Conservation (phyloP, 257 asterid species). For the Euphrasia confusa region DNA sequence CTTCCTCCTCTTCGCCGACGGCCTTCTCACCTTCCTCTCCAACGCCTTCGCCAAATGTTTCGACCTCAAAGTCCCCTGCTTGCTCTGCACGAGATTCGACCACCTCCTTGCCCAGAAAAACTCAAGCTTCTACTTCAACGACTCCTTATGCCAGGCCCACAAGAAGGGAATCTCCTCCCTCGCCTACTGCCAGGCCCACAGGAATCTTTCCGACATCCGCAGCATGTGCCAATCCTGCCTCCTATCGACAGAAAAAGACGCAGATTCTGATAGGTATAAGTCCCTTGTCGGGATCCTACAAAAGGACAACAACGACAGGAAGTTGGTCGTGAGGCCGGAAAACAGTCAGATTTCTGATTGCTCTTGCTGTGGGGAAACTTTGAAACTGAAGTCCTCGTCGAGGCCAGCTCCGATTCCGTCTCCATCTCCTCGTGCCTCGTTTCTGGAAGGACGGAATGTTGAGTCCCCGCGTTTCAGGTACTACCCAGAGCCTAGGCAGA, state of each 20-base stretch:
- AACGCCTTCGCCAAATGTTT: slow-evolving; percentile 60
- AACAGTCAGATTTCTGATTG: slow-evolving; percentile 39
- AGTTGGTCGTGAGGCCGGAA: slow-evolving; percentile 18
- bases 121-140: slow-evolving; percentile 54
- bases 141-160: slow-evolving; percentile 76
- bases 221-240: slow-evolving; percentile 72
- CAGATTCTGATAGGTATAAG: slow-evolving; percentile 38
- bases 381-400: slow-evolving; percentile 37
- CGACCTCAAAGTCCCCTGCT: slow-evolving; percentile 58
- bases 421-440: slow-evolving; percentile 68
- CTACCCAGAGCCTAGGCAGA: slow-evolving; percentile 52
- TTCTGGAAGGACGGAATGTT: slow-evolving; percentile 30
- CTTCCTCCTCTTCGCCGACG: slow-evolving; percentile 58
- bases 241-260: slow-evolving; percentile 56
- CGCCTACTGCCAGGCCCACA: slow-evolving; percentile 74
- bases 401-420: slow-evolving; percentile 53
- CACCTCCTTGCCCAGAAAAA: slow-evolving; percentile 44
- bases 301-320: slow-evolving; percentile 47
- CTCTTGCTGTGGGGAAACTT: slow-evolving; percentile 79
- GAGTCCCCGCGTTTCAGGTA: slow-evolving; percentile 51
- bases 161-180: slow-evolving; percentile 74
- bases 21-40: slow-evolving; percentile 51
- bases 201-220: slow-evolving; percentile 56
- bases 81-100: slow-evolving; percentile 70
- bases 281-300: slow-evolving; percentile 65